Base-by-base conservation (phyloP, 345 rosid species). In the Gossypium stocksii region DNA sequence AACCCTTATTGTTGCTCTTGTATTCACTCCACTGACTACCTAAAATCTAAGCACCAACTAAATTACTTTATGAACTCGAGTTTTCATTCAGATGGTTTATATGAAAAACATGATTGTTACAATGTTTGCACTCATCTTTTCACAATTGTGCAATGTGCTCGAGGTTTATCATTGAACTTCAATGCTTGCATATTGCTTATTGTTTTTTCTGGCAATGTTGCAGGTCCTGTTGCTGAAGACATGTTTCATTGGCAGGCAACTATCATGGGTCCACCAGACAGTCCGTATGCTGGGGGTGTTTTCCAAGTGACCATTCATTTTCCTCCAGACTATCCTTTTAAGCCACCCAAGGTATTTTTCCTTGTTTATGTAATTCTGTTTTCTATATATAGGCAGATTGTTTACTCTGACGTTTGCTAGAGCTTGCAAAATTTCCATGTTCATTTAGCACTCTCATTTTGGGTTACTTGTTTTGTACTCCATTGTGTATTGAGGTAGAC, bases 201-300 rank as follows among this genome's bases (percentile, higher is more conserved):
- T 73, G 9, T 5, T 46, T 10, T 66, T 10, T 46, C 22, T 54
- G 25, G 14, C 1, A 48, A 19, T 77, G 20, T 54, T 25, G 48
- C 87, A 90, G 93, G 95, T 51, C 93, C 95, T 70, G 93, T 88
- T 48, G 95, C 93, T 2, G 95, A 90, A 76, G 95, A 90, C 81
- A 90, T 90, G 95, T 90, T 90, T 74, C 92, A 88, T 81, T 90
- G 94, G 92, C 94, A 90, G 72, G 94, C 94, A 29, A 90, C 95
- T 38, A 90, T 90, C 59, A 88, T 90, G 92, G 94, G 93, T 79
- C 95, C 95, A 76, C 84, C 91, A 25, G 95, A 90, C 57, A 90
- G 95, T 83, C 94, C 92, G 68, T 90, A 88, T 62, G 83, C 91
- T 7, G 95, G 91, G 70, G 95, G 95, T 68, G 92, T 90, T 72